phyloP scores from a whole-genome alignment of 2,329 filamentous ascomycete species.

The Colletotrichum sp. region DNA sequence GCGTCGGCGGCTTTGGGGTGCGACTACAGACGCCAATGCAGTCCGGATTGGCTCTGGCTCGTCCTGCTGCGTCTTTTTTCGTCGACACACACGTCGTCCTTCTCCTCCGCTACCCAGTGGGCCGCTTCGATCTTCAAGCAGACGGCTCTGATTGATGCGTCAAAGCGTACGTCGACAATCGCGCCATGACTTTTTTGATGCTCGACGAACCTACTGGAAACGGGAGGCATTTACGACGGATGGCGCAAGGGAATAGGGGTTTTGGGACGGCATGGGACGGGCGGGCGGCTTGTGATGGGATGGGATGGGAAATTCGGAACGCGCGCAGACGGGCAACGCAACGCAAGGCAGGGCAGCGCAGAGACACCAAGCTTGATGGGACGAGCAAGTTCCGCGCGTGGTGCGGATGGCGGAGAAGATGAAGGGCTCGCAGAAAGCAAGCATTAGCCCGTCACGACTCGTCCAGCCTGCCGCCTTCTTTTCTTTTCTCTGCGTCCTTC shows the following conservation, averaged over 20 bases:
- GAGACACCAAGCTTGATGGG: neutral
- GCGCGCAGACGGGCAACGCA: neutral
- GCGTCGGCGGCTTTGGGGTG: neutral
- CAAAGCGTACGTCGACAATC: neutral
- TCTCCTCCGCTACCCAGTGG: neutral
- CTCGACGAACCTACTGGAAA: conserved; percentile 11
- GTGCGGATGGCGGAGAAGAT: conserved; percentile 1
- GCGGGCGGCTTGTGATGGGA: neutral
- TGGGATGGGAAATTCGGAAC: neutral
- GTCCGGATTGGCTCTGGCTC: neutral
- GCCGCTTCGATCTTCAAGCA: neutral
- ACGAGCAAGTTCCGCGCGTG: conserved; percentile 11
- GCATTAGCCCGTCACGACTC: neutral
- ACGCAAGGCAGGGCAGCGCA: neutral
- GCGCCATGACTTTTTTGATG: conserved; percentile 10
- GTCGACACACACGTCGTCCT: neutral
- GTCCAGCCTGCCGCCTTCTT: neutral
- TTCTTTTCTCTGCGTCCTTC: conserved; percentile 10
- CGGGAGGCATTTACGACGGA: neutral
- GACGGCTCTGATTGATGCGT: conserved; percentile 1
- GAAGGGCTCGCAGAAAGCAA: neutral
- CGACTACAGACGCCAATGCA: neutral
- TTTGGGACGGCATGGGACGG: neutral
- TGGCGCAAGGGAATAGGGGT: neutral
- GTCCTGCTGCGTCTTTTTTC: neutral